Evolutionary conservation across 768 basidiomycete genomes (phyloP).

Genomic region (Boletus rubropictus): DNA sequence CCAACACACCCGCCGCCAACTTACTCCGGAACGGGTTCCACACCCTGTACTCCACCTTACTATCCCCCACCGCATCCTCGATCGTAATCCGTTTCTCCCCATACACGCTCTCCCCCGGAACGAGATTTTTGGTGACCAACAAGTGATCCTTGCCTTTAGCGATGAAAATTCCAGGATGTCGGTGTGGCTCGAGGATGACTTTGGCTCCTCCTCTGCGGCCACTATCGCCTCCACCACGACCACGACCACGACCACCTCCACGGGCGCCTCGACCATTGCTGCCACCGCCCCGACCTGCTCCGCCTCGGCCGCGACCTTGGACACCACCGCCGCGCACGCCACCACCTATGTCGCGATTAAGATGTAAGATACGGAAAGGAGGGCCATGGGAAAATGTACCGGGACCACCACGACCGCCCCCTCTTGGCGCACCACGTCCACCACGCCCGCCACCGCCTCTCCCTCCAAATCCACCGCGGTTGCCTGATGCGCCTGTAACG

Average conservation of each 20-base stretch:
- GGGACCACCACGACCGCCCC: slow-evolving; percentile 39
- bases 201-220: slow-evolving; percentile 78
- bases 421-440: slow-evolving; percentile 35
- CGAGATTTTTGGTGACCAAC: slow-evolving; percentile 96
- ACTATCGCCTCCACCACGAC: slow-evolving; percentile 43
- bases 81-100: slow-evolving; percentile 96
- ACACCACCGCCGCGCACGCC: slow-evolving; percentile 25
- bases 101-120: slow-evolving; percentile 96
- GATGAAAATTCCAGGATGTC: slow-evolving; percentile 92
- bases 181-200: slow-evolving; percentile 91
- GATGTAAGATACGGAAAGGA: not conserved
- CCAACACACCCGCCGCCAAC: slow-evolving; percentile 92
- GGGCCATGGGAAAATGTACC: slow-evolving; percentile 18
- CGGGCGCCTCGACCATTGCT: slow-evolving; percentile 44
- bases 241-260: slow-evolving; percentile 42
- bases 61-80: slow-evolving; percentile 65
- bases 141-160: slow-evolving; percentile 97
- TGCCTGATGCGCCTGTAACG: slow-evolving; percentile 54
- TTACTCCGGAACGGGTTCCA: slow-evolving; percentile 99
- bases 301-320: slow-evolving; percentile 30
- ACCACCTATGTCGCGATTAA: slow-evolving; percentile 6
- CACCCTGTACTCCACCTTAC: slow-evolving; percentile 94
- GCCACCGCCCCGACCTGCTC: slow-evolving; percentile 37
- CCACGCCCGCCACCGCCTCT: slow-evolving; percentile 38
- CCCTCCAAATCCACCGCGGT: slow-evolving; percentile 64